Evolutionary conservation across 495 filamentous ascomycete species (phyloP).

Genomic region (Rostrohypoxylon terebratum): DNA sequence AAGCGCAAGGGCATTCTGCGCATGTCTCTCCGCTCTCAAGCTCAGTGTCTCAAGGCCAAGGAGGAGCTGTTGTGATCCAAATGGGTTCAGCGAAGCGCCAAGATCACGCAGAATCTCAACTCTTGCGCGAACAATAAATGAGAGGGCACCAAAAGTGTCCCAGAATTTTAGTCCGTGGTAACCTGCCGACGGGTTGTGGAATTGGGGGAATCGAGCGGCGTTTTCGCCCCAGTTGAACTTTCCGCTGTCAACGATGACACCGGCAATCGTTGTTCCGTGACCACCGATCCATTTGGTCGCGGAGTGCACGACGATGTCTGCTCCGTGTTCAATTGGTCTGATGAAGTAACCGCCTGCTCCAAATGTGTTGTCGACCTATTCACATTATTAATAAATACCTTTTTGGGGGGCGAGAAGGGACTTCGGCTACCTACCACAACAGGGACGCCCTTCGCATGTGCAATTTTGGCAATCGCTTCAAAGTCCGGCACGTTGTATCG

Average conservation of each 20-base stretch:
- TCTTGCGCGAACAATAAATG: slow-evolving; percentile 84
- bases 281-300: slow-evolving; percentile 99
- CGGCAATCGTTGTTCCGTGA: slow-evolving; percentile 95
- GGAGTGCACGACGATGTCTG: slow-evolving; percentile 94
- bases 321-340: slow-evolving; percentile 91
- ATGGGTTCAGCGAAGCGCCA: slow-evolving; percentile 87
- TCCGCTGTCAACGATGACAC: slow-evolving; percentile 89
- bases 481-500: slow-evolving; percentile 94
- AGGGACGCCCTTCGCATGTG: slow-evolving; percentile 84
- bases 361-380: slow-evolving; percentile 93
- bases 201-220: slow-evolving; percentile 89
- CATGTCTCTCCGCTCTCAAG: slow-evolving; percentile 88
- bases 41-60: slow-evolving; percentile 91
- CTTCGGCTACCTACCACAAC: slow-evolving; percentile 73
- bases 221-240: slow-evolving; percentile 98
- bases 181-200: slow-evolving; percentile 89
- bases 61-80: slow-evolving; percentile 93
- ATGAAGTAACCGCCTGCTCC: slow-evolving; percentile 94
- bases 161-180: slow-evolving; percentile 98
- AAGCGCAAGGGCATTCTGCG: slow-evolving; percentile 82
- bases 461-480: slow-evolving; percentile 82
- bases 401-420: not conserved
- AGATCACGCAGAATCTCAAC: slow-evolving; percentile 88
- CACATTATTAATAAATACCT: slow-evolving; percentile 15
- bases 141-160: slow-evolving; percentile 90